These are phyloP conservation scores for Euphorbia lathyris DNA, from an alignment of 345 rosid species.

Conservation along the genomic window DNA sequence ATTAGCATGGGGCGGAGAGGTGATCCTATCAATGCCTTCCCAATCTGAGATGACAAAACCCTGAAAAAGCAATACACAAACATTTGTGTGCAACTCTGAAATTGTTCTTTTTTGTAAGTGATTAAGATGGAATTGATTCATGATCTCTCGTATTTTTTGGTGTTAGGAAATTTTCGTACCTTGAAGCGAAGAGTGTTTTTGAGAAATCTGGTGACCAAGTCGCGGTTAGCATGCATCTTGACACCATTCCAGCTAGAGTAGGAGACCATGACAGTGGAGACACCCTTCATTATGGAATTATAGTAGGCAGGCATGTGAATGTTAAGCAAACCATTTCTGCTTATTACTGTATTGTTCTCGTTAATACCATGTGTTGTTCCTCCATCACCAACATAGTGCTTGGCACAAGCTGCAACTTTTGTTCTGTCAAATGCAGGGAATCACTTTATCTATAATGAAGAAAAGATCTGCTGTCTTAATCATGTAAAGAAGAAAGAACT, in stretches of 20 bases:
- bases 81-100: neutral
- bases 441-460: neutral
- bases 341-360: slow-evolving; percentile 60
- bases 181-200: slow-evolving; percentile 67
- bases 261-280: slow-evolving; percentile 78
- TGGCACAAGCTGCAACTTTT: slow-evolving; percentile 87
- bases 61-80: slow-evolving; percentile 35
- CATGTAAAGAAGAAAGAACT: slow-evolving; percentile 16
- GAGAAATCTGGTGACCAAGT: slow-evolving; percentile 65
- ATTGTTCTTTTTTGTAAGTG: neutral
- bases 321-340: slow-evolving; percentile 50
- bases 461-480: too few relatives aligned
- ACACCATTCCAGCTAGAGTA: slow-evolving; percentile 88
- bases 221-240: slow-evolving; percentile 81
- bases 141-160: neutral
- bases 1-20: slow-evolving; percentile 67
- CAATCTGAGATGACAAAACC: slow-evolving; percentile 98
- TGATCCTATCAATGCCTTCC: slow-evolving; percentile 86
- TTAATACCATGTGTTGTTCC: slow-evolving; percentile 72
- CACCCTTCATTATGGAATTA: slow-evolving; percentile 66
- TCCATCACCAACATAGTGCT: slow-evolving; percentile 94
- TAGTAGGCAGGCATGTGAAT: slow-evolving; percentile 81
- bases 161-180: slow-evolving; percentile 32
- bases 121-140: neutral
- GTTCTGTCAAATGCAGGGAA: slow-evolving; percentile 33